Evolutionary conservation across 2,329 filamentous ascomycete genomes (phyloP), one percentile per base, ranked within the genome.

Genomic region (Rhytidhysteron rufulum): DNA sequence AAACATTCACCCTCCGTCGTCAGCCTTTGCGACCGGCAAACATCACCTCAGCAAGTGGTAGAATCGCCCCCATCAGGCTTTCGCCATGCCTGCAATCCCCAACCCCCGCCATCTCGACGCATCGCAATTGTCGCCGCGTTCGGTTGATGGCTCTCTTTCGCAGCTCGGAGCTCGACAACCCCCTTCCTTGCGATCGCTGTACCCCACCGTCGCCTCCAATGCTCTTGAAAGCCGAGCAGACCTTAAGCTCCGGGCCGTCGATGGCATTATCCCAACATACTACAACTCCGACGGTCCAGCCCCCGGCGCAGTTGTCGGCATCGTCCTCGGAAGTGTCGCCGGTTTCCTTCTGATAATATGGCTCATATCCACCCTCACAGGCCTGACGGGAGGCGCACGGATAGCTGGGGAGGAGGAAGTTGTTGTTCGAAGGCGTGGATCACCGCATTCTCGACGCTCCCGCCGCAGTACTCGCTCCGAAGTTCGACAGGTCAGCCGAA

Each of bases 281-380:
- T 85, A 85, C 62, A 69, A 73, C 33, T 68, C 70, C 38, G 65
- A 65, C 19, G 73, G 78, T 5, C 79, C 79, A 0, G 34, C 69
- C 1, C 73, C 80, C 0, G 80, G 77, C 39, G 73, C 73, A 29
- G 73, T 84, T 1, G 78, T 72, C 8, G 81, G 80, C 40, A 82
- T 83, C 42, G 74, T 77, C 5, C 65, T 79, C 19, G 76, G 76
- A 45, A 71, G 68, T 41, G 71, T 79, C 17, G 68, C 63, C 5
- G 76, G 72, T 34, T 77, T 78, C 59, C 58, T 79, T 18, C 60
- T 79, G 5, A 45, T 79, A 21, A 60, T 75, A 24, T 78, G 72
- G 71, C 64, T 79, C 4, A 54, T 78, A 18, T 75, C 55, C 51
- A 57, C 65, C 1, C 57, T 72, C 21, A 66, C 54, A 3, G 60